Evolutionary conservation across 148 eudicot genomes (phyloP).

Genomic region (Vaccinium vitisidaea): DNA sequence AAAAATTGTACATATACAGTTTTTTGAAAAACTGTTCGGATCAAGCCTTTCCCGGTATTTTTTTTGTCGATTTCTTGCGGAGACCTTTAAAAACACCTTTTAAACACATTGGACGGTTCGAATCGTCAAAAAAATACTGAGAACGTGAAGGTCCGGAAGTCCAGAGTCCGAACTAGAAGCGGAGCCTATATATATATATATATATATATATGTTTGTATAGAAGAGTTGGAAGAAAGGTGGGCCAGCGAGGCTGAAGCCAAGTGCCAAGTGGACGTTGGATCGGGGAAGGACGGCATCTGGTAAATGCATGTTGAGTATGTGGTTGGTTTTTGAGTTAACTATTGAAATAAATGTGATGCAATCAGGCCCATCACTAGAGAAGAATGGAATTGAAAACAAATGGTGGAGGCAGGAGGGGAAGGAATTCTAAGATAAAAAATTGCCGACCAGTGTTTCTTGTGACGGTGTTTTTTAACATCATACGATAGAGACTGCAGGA

Average conservation of each 20-base stretch:
- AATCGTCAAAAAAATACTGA: too few species aligned
- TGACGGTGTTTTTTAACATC: conserved; percentile 35
- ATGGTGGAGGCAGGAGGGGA: background rate
- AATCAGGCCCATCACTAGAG: background rate
- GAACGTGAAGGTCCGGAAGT: too few species aligned
- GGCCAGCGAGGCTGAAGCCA: background rate
- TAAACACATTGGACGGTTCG: too few species aligned
- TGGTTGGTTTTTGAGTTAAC: conserved; percentile 3
- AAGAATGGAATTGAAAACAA: background rate
- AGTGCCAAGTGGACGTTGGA: conserved; percentile 41
- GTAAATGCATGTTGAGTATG: conserved; percentile 6
- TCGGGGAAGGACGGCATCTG: conserved; percentile 34
- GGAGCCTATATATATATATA: too few species aligned
- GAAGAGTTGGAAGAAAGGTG: background rate
- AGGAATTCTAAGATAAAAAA: background rate
- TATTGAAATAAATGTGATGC: background rate
- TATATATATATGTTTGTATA: too few species aligned
- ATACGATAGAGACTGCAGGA: conserved; percentile 30
- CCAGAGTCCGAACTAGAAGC: too few species aligned
- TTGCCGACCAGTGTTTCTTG: conserved; percentile 72
- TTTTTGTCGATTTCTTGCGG: too few species aligned
- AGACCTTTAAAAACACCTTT: too few species aligned
- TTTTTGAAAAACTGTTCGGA: too few species aligned
- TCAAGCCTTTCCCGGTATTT: too few species aligned
- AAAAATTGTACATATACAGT: too few species aligned